These are phyloP conservation scores for Arthroderma sp. DNA, from an alignment of 2,329 filamentous ascomycete genomes.

Conservation along the genomic window DNA sequence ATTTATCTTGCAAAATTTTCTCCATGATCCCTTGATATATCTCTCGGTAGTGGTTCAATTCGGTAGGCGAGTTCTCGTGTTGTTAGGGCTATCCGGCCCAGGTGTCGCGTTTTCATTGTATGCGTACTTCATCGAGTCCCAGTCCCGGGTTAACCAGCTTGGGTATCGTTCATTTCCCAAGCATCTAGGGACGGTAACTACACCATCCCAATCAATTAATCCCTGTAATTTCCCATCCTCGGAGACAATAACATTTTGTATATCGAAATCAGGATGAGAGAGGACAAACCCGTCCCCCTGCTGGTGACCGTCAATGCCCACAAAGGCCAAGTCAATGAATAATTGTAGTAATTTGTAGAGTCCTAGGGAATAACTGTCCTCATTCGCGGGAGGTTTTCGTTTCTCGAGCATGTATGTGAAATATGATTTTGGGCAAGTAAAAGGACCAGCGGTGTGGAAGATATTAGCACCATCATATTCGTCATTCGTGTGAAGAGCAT, in stretches of 20 bases:
- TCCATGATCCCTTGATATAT: constrained; percentile 4
- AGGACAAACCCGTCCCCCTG: constrained; percentile 8
- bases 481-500: not conserved
- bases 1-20: constrained; percentile 1
- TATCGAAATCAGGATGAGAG: constrained; percentile 10
- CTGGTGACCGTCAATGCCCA: not conserved
- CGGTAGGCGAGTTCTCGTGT: constrained; percentile 6
- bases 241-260: constrained; percentile 10
- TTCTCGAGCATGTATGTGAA: constrained; percentile 7
- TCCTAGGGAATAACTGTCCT: constrained; percentile 2
- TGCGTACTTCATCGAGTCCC: constrained; percentile 11
- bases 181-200: constrained; percentile 8
- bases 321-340: constrained; percentile 7
- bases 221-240: constrained; percentile 10
- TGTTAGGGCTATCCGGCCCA: constrained; percentile 17
- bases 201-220: constrained; percentile 13
- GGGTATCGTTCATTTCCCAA: constrained; percentile 14
- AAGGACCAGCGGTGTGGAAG: constrained; percentile 6
- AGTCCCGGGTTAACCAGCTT: constrained; percentile 13
- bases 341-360: constrained; percentile 7
- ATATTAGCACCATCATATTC: constrained; percentile 6
- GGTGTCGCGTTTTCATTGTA: constrained; percentile 25
- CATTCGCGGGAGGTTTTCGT: constrained; percentile 1
- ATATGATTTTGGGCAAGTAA: constrained; percentile 6
- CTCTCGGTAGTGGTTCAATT: constrained; percentile 7